These are phyloP conservation scores for Bipolaris victoriae DNA, from an alignment of 2,329 filamentous ascomycete genomes.

Conservation along the genomic window DNA sequence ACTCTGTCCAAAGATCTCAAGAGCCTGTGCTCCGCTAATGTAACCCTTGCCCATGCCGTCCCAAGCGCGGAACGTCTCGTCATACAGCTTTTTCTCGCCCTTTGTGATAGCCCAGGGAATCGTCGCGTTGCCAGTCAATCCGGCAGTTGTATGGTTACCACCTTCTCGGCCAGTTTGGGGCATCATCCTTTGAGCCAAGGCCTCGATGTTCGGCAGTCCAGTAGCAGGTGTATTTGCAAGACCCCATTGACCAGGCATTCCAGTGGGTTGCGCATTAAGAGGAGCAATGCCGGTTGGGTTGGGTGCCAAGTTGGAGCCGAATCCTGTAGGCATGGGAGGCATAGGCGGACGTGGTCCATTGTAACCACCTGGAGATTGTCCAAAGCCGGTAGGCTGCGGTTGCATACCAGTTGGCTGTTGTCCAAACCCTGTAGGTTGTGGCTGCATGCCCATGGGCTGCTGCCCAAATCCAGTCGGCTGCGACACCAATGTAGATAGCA, in stretches of 20 bases:
- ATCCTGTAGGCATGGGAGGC: constrained; percentile 73
- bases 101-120: constrained; percentile 99
- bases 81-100: constrained; percentile 96
- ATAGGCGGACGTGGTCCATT: constrained; percentile 79
- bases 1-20: constrained; percentile 97
- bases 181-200: constrained; percentile 94
- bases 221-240: constrained; percentile 90
- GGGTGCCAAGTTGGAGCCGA: constrained; percentile 59
- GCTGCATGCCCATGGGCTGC: constrained; percentile 64
- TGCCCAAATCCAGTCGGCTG: constrained; percentile 63
- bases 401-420: constrained; percentile 43
- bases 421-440: constrained; percentile 51
- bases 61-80: constrained; percentile 94
- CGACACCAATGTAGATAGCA: constrained; percentile 63
- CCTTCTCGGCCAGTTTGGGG: constrained; percentile 87
- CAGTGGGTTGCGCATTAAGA: constrained; percentile 92
- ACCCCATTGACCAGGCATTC: constrained; percentile 94
- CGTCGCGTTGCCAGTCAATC: constrained; percentile 89
- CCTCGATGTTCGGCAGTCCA: constrained; percentile 91
- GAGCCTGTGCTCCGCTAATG: constrained; percentile 88
- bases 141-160: constrained; percentile 81
- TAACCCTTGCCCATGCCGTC: constrained; percentile 92
- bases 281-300: constrained; percentile 67
- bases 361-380: constrained; percentile 79
- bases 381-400: constrained; percentile 58